Base-by-base conservation (phyloP, 352 stramenopile genomes). In the Pythium sukuiense region DNA sequence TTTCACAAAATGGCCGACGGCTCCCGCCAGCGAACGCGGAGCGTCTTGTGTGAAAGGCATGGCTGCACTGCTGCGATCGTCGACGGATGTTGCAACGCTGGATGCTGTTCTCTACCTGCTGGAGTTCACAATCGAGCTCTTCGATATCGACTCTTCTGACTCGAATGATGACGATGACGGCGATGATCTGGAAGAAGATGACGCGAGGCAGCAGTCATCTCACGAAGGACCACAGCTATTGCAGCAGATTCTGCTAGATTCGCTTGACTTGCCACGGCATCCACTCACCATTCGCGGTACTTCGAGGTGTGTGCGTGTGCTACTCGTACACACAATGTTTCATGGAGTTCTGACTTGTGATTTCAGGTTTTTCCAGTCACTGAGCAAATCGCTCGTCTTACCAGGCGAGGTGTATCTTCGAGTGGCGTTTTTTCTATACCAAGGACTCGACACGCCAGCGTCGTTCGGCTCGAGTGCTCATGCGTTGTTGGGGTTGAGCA, bases 111-210 rank as follows among this genome's bases (percentile, higher is more conserved):
- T 93, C 16, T 93, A 81, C 59, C 72, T 95, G 46, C 70, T 95
- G 9, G 83, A 89, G 35, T 85, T 82, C 55, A 83, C 83, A 65
- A 79, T 93, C 52, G 87, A 95, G 64, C 67, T 95, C 26, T 92
- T 93, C 56, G 87, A 95, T 67, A 83, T 85, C 57, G 77, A 90
- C 63, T 90, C 81, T n/a, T 88, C 85, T 1, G 84, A 85, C 59
- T 89, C 79, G 12, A 77, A 85, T 24, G 78, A 79, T 8, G 79
- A 89, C 59, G 71, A 60, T 6, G 71, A 83, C 4, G 77, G 87
- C 1, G 50, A 55, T 39, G 67, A 26, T 14, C 53, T 54, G 1
- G 26, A 54, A 11, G 32, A 39, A 27, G 37, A 24, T 14, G 45
- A 29, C 11, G 20, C 48, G 6, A 46, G n/a, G 33, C n/a, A 18